These are phyloP conservation scores for Lomentospora prolificans DNA, from an alignment of 2,329 filamentous ascomycete species.

Conservation along the genomic window DNA sequence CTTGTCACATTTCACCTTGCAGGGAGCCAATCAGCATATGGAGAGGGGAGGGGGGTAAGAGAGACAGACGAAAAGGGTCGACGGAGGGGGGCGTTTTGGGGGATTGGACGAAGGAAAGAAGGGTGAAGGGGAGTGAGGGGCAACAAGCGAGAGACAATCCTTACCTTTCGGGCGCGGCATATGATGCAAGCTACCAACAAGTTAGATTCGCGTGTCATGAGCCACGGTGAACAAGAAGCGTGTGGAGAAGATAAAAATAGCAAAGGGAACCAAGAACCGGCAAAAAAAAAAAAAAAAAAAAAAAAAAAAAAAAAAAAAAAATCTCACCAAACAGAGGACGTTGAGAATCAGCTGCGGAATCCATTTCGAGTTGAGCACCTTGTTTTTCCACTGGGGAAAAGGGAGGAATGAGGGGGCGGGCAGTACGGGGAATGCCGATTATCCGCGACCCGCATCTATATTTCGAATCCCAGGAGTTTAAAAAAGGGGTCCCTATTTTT, in stretches of 20 bases:
- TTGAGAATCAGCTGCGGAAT: not conserved
- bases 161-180: slow-evolving; percentile 13
- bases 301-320: not conserved
- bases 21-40: not conserved
- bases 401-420: not conserved
- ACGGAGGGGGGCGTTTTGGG: no score
- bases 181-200: slow-evolving; percentile 11
- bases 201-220: not conserved
- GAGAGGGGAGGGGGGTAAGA: not conserved
- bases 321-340: not conserved
- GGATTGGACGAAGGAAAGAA: not conserved
- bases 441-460: no score
- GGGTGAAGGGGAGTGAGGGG: not conserved
- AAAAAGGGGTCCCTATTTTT: no score
- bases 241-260: slow-evolving; percentile 4
- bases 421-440: no score
- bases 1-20: slow-evolving; percentile 18
- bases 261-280: not conserved
- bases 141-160: no score
- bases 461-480: no score
- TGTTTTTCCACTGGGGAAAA: not conserved
- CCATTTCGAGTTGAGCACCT: not conserved
- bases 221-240: slow-evolving; percentile 3
- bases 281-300: not conserved
- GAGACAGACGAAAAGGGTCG: no score